These are phyloP conservation scores for Echria macrotheca DNA, from an alignment of 495 filamentous ascomycete species.

Conservation along the genomic window DNA sequence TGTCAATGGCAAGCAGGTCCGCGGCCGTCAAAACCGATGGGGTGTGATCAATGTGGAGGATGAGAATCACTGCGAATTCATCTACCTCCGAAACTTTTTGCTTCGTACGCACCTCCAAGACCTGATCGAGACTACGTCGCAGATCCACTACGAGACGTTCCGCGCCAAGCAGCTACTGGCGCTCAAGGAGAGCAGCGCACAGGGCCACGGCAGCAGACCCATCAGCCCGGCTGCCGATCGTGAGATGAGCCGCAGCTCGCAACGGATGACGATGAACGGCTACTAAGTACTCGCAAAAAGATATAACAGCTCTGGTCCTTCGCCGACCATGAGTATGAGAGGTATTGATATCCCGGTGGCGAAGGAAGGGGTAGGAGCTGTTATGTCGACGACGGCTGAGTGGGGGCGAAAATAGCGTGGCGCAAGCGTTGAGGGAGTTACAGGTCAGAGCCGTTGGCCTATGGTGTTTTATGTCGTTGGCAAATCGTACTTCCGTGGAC, in stretches of 20 bases:
- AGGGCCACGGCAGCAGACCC: conserved; percentile 79
- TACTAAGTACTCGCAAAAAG: no score
- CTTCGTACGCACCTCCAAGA: conserved; percentile 95
- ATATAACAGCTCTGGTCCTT: no score
- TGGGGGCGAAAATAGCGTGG: conserved; percentile 18
- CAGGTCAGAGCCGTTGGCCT: conserved; percentile 27
- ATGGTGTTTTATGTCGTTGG: conserved; percentile 29
- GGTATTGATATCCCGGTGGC: conserved; percentile 19
- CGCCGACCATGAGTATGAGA: conserved; percentile 12
- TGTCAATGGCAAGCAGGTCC: conserved; percentile 95
- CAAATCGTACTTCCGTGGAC: conserved; percentile 24
- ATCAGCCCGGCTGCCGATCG: conserved; percentile 92
- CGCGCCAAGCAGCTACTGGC: conserved; percentile 97
- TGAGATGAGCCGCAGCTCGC: conserved; percentile 92
- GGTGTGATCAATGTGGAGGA: conserved; percentile 99
- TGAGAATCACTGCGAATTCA: conserved; percentile 98
- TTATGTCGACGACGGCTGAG: no score
- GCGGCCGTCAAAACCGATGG: conserved; percentile 97
- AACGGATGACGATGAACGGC: conserved; percentile 97
- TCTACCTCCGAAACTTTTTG: conserved; percentile 96
- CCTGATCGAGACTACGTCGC: conserved; percentile 98
- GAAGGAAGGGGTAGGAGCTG: conserved; percentile 10
- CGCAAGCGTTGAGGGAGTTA: conserved; percentile 15
- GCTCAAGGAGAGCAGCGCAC: conserved; percentile 93
- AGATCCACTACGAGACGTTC: conserved; percentile 99